Base-by-base conservation (phyloP, 2,329 filamentous ascomycete species). In the Exophiala oligosperma region DNA sequence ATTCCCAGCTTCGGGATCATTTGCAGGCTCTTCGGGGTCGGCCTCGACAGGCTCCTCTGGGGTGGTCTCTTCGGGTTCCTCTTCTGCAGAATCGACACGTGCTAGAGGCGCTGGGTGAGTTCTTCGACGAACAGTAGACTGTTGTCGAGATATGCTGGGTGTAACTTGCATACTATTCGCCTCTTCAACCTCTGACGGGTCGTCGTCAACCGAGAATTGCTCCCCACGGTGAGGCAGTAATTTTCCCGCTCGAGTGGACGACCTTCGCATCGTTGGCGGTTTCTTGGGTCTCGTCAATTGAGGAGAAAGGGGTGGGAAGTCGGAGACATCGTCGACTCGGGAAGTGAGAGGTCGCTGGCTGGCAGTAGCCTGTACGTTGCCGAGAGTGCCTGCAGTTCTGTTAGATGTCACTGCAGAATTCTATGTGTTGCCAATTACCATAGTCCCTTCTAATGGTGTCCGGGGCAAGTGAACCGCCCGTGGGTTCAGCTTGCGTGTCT, bases 151-250 rank as follows among this genome's bases (percentile, higher is more conserved):
- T 17, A 58, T 11, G 24, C 66, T 77, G 59, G 73, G 77, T 46
- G 75, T 55, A n/a, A 71, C 75, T 61, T 82, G 76, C 4, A 38
- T 11, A 21, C 50, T 56, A 24, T 62, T 61, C 68, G 92, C 89
- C 61, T 84, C 84, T 69, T 90, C 87, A 21, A 96, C 85, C 73
- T 97, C 93, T 64, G 85, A 82, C 24, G 86, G 79, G 69, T 91
- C 92, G 72, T 97, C 93, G 70, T 97, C 92, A 49, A 91, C 91
- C 0, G 92, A 97, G 75, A 96, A 97, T 60, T 93, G 81, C 62
- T 90, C 89, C 29, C 92, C 90, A 54, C 91, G 88, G 70, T 93
- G 85, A 2, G 91, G 92, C 41, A 85, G 85, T 68, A 85, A 81
- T 52, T 77, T 73, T 61, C 84, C 90, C 3, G 52, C 52, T 41